Evolutionary conservation across 495 filamentous ascomycete genomes (phyloP).

Genomic region (Lasiosphaeria ovina): DNA sequence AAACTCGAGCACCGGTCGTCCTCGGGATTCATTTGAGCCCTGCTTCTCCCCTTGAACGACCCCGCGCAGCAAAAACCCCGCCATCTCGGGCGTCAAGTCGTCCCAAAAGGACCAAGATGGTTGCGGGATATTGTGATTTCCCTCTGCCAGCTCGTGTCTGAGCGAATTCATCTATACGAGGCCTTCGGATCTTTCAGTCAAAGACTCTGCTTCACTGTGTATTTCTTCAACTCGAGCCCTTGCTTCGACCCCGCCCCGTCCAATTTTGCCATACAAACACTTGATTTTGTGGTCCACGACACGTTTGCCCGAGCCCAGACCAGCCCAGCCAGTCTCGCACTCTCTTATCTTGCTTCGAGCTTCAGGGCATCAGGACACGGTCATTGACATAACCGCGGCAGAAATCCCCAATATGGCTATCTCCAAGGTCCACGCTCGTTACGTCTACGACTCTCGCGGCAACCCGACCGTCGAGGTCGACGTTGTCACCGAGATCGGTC

Average conservation of each 20-base stretch:
- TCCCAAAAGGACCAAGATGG: conserved; percentile 11
- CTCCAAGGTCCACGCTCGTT: conserved; percentile 97
- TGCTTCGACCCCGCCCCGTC: conserved; percentile 3
- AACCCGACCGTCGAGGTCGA: conserved; percentile 94
- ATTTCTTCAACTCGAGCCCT: conserved; percentile 5
- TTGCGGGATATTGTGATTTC: conserved; percentile 27
- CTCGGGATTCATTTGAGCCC: neutral
- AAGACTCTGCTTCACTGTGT: conserved; percentile 3
- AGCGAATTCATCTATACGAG: conserved; percentile 25
- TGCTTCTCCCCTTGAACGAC: neutral
- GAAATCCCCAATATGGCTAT: conserved; percentile 72
- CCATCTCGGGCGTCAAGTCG: conserved; percentile 4
- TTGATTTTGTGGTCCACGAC: too few species aligned
- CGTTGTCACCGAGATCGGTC: conserved; percentile 91
- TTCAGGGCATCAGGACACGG: too few species aligned
- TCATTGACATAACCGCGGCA: conserved; percentile 11
- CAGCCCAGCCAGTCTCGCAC: too few species aligned
- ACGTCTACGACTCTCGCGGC: conserved; percentile 98
- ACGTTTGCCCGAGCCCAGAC: too few species aligned
- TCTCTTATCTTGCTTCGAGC: too few species aligned
- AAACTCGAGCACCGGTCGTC: too few species aligned
- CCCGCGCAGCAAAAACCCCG: conserved; percentile 6
- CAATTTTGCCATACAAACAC: neutral
- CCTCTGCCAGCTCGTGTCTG: conserved; percentile 16
- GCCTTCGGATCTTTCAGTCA: conserved; percentile 1